Evolutionary conservation across 139 green algal species (phyloP).

Genomic region (Chlamydomonas sphaeroides): DNA sequence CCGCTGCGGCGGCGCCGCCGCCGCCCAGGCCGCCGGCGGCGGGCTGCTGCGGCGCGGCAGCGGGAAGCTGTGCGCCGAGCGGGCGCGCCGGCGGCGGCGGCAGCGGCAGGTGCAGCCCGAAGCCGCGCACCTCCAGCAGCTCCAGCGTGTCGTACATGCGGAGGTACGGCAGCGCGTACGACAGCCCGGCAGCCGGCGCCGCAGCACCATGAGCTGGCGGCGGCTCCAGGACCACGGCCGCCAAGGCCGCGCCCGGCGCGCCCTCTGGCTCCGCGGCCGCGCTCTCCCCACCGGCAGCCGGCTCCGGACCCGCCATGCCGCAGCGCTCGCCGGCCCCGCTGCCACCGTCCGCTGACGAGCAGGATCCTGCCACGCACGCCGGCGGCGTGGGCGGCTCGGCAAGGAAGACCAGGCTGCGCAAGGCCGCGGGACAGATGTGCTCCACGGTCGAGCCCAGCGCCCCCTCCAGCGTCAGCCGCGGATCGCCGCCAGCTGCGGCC

Average conservation of each 20-base stretch:
- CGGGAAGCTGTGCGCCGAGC: neutral
- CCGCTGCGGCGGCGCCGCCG: neutral
- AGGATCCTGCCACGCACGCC: too few species aligned
- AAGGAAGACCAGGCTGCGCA: conserved; percentile 60
- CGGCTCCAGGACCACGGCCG: too few species aligned
- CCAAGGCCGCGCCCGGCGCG: too few species aligned
- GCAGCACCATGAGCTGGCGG: too few species aligned
- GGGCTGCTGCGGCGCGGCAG: too few species aligned
- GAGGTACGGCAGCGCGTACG: neutral
- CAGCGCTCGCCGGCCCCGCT: too few species aligned
- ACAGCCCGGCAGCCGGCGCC: neutral
- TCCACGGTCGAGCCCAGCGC: conserved; percentile 12
- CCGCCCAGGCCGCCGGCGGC: too few species aligned
- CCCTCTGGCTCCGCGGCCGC: too few species aligned
- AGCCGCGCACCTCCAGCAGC: neutral
- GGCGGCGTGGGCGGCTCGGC: neutral
- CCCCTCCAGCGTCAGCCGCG: conserved; percentile 30
- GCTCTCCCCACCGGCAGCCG: too few species aligned
- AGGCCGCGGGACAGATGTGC: conserved; percentile 52
- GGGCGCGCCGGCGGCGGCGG: neutral
- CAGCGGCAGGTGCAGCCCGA: conserved; percentile 8
- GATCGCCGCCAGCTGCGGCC: neutral
- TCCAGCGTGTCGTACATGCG: conserved; percentile 24
- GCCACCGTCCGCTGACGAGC: neutral
- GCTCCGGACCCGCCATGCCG: too few species aligned